Evolutionary conservation across 768 basidiomycete species (phyloP).

Genomic region (Hygrophorus pudorinus): DNA sequence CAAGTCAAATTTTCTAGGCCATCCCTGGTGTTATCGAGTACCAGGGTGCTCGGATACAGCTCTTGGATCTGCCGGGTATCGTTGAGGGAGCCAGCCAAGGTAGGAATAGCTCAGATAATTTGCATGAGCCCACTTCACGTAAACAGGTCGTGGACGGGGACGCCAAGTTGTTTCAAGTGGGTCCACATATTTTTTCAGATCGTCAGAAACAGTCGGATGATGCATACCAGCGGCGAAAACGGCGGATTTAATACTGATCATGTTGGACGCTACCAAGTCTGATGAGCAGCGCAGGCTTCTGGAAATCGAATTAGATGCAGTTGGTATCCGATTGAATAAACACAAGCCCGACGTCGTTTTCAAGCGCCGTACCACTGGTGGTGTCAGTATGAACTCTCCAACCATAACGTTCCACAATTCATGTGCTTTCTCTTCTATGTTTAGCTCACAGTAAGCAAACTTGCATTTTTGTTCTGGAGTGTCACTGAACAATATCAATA

Average conservation of each 20-base stretch:
- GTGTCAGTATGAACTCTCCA: constrained; percentile 39
- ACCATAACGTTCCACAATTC: neutral
- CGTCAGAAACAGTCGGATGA: neutral
- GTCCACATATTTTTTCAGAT: constrained; percentile 10
- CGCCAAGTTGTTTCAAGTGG: constrained; percentile 90
- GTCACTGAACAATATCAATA: neutral
- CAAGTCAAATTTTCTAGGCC: constrained; percentile 38
- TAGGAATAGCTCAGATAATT: constrained; percentile 3
- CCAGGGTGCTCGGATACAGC: constrained; percentile 84
- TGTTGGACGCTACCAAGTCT: constrained; percentile 89
- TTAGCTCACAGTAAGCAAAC: constrained; percentile 58
- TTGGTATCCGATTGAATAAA: constrained; percentile 92
- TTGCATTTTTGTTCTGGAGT: neutral
- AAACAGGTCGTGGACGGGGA: constrained; percentile 73
- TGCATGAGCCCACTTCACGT: neutral
- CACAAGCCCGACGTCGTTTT: constrained; percentile 89
- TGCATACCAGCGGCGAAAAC: constrained; percentile 60
- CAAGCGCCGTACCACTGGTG: constrained; percentile 87
- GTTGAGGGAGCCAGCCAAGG: constrained; percentile 89
- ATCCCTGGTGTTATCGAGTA: constrained; percentile 98
- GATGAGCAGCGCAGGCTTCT: constrained; percentile 83
- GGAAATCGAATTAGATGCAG: constrained; percentile 91
- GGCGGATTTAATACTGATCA: constrained; percentile 86
- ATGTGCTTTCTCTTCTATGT: constrained; percentile 6
- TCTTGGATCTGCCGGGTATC: constrained; percentile 93